Evolutionary conservation across 164 flowering plant species (phyloP).

Genomic region (grape (Vitis vinifera)): ASM3070453v1 NC_081805.1:6703001-6703500

Average conservation of each 20-base stretch:
- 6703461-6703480: conserved; percentile 2
- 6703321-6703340: conserved; percentile 18
- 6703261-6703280: neutral
- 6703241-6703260: neutral
- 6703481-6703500: conserved; percentile 56
- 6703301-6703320: neutral
- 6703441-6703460: neutral
- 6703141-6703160: neutral
- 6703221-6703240: neutral
- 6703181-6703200: neutral
- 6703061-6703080: too few relatives aligned
- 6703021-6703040: too few relatives aligned
- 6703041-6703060: too few relatives aligned
- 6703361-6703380: conserved; percentile 43
- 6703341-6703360: conserved; percentile 38
- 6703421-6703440: neutral
- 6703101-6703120: too few relatives aligned
- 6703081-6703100: too few relatives aligned
- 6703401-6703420: neutral
- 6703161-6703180: conserved; percentile 4
- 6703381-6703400: conserved; percentile 42
- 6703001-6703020: too few relatives aligned
- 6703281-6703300: conserved; percentile 12
- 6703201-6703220: neutral
- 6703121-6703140: neutral